Base-by-base conservation (phyloP, 108 stramenopile species). In the Pseudonitzschia pungens region DNA sequence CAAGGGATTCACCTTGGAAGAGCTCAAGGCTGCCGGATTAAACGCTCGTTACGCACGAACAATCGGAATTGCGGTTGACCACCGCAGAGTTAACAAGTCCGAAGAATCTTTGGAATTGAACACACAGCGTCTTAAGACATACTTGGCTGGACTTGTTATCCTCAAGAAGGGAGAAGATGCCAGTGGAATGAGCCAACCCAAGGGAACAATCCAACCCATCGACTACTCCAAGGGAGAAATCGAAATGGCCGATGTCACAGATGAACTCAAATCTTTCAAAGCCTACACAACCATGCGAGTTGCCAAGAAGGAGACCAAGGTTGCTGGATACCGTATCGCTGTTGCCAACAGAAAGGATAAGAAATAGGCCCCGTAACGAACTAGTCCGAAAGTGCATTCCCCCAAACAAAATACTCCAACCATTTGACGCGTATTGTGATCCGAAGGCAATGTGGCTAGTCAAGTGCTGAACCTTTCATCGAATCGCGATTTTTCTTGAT, bases 1-100 rank as follows among this genome's bases (percentile, higher is more conserved):
- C 58, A 87, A 90, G 72, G 99, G 99, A 51, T 99, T 99, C 89
- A 94, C 95, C 59, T 68, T 97, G 70, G 96, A 85, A 69, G 98
- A 99, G 84, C 78, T 99, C 65, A 97, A 97, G 93, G 96, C 84
- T 40, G 99, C 95, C 59, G 95, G 94, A 33, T 72, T 98, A 76
- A 82, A 75, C 69, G 83, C 91, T 73, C 83, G 84, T 64, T 85
- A 91, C 58, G 99, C 99, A 24, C 84, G 76, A 69, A 96, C 97
- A 48, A 84, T 99, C 62, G 99, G 99, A 64, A 97, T 99, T 76
- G 90, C 96, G 71, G 97, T 99, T 26, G 99, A 99, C 80, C 75
- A 82, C 79, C 94, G 99, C 62, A 90, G 99, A 31, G 83, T 82
- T 77, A 97, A 97, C 96, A 86, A 84, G 70, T 87, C 82, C 65